Percentiles rank a stretch among this genome's conserved stretches.
Evolutionary conservation across 495 filamentous ascomycete species (phyloP).

Genomic region (Evernia prunastri): DNA sequence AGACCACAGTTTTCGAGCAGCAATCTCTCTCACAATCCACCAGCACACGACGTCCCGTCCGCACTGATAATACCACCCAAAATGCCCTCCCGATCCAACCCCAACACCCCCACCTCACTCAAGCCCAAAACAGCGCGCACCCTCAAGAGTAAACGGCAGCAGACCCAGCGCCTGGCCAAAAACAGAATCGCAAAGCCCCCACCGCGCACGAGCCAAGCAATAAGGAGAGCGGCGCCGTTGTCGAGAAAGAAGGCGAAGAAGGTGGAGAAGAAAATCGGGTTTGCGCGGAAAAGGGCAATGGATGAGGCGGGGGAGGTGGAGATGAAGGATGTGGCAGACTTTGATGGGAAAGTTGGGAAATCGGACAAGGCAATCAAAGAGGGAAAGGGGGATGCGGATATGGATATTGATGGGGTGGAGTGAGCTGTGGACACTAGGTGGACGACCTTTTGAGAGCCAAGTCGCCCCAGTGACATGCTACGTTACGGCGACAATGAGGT

Average conservation of each 20-base stretch:
- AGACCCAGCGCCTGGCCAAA: conserved; percentile 14
- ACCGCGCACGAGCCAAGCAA: conserved; percentile 24
- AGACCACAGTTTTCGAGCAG: not conserved
- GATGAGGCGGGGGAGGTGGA: conserved; percentile 23
- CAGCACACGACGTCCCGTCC: not conserved
- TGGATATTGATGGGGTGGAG: conserved; percentile 16
- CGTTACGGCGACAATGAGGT: not conserved
- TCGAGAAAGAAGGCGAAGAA: conserved; percentile 26
- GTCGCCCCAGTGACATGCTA: not conserved
- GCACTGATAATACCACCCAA: not conserved
- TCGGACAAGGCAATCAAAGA: not conserved
- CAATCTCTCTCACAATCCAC: not conserved
- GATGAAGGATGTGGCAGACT: conserved; percentile 24
- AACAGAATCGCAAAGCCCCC: conserved; percentile 18
- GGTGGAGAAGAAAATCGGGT: conserved; percentile 21
- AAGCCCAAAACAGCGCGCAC: conserved; percentile 21
- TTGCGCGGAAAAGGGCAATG: conserved; percentile 18
- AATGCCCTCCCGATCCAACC: conserved; percentile 29
- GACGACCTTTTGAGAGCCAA: not conserved
- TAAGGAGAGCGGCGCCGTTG: conserved; percentile 19
- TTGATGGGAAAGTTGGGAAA: not conserved
- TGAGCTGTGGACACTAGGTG: not conserved
- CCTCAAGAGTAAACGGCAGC: conserved; percentile 22
- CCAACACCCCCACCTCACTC: conserved; percentile 23
- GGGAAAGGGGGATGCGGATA: conserved; percentile 1